These are phyloP conservation scores for Lepidium sativum DNA, from an alignment of 345 rosid genomes.

Conservation along the genomic window DNA sequence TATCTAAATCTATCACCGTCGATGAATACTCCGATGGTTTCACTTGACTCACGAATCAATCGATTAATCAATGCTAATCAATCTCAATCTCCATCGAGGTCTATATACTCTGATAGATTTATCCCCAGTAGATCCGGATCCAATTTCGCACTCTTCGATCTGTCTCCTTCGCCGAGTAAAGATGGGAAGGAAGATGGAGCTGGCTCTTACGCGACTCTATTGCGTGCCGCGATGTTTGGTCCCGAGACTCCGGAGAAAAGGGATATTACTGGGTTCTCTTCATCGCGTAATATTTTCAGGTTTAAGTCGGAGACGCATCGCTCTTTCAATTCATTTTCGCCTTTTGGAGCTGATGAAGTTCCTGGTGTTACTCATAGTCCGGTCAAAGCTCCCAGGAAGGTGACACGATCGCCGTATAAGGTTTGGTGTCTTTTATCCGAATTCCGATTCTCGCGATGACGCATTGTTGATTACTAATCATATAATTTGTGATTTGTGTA, in stretches of 20 bases:
- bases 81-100: slow-evolving; percentile 53
- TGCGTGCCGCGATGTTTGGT: slow-evolving; percentile 73
- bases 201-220: slow-evolving; percentile 58
- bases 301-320: slow-evolving; percentile 74
- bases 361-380: slow-evolving; percentile 57
- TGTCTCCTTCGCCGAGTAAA: slow-evolving; percentile 34
- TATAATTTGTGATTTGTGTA: not conserved
- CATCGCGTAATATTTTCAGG: slow-evolving; percentile 66
- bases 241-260: slow-evolving; percentile 74
- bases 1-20: slow-evolving; percentile 41
- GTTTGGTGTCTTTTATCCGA: slow-evolving; percentile 21
- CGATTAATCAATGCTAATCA: slow-evolving; percentile 70
- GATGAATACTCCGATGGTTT: slow-evolving; percentile 30
- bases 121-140: slow-evolving; percentile 94
- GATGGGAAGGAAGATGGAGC: slow-evolving; percentile 68
- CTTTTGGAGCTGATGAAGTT: slow-evolving; percentile 53
- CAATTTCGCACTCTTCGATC: slow-evolving; percentile 73
- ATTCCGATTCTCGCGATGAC: not conserved
- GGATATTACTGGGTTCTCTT: slow-evolving; percentile 32
- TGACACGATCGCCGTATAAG: slow-evolving; percentile 89
- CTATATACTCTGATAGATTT: slow-evolving; percentile 83
- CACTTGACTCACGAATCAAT: slow-evolving; percentile 44
- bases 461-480: not conserved
- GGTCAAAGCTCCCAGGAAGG: slow-evolving; percentile 81
- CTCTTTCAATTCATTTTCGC: slow-evolving; percentile 54